Evolutionary conservation across 306 rosid species (phyloP).

Genomic region (Calophaca sinica): DNA sequence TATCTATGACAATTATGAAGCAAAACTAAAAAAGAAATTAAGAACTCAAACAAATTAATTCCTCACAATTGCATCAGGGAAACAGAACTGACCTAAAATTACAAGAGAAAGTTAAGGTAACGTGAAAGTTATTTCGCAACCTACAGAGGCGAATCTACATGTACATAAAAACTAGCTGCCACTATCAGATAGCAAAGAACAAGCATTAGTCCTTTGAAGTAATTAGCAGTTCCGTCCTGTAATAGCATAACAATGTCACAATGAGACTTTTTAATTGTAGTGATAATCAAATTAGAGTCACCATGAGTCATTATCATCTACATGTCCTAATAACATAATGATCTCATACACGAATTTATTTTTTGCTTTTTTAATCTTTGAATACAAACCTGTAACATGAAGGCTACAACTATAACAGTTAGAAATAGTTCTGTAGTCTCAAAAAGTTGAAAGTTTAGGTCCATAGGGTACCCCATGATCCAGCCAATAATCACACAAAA

Average conservation of each 20-base stretch:
- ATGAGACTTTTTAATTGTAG: neutral
- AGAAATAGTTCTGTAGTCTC: slow-evolving; percentile 80
- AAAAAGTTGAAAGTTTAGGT: slow-evolving; percentile 82
- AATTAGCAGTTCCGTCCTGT: slow-evolving; percentile 86
- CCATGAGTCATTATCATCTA: neutral
- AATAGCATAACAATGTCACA: slow-evolving; percentile 40
- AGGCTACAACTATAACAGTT: slow-evolving; percentile 76
- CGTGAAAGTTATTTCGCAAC: neutral
- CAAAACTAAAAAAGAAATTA: neutral
- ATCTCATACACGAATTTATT: neutral
- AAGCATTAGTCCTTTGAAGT: slow-evolving; percentile 85
- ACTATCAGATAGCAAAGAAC: slow-evolving; percentile 84
- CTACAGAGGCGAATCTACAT: slow-evolving; percentile 60
- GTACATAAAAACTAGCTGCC: slow-evolving; percentile 85
- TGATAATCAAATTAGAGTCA: neutral
- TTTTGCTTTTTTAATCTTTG: neutral
- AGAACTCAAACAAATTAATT: slow-evolving; percentile 20
- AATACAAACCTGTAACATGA: slow-evolving; percentile 81
- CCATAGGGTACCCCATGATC: slow-evolving; percentile 76
- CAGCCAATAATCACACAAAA: slow-evolving; percentile 79
- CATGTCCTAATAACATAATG: neutral
- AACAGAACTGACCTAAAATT: slow-evolving; percentile 7
- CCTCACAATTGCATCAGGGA: slow-evolving; percentile 7
- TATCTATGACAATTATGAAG: neutral
- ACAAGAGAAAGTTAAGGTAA: neutral